Percentiles rank a stretch among this genome's conserved stretches.
phyloP scores from a whole-genome alignment of 2,329 filamentous ascomycete species.

The Trichoderma sp. region DNA sequence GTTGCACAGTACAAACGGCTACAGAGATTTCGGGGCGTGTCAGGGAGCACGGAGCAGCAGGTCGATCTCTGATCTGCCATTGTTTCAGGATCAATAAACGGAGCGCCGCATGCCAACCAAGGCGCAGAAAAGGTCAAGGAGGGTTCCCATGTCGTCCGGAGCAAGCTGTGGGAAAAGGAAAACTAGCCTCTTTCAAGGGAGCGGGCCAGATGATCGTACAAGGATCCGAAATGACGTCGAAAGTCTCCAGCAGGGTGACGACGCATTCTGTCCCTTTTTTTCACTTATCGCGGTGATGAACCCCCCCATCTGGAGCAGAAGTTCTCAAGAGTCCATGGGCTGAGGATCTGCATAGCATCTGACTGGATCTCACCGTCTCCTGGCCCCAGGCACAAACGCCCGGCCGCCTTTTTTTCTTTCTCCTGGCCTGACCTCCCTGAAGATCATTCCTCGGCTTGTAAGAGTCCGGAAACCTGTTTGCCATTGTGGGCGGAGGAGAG shows the following conservation, averaged over 20 bases:
- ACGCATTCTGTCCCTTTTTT: conserved; percentile 4
- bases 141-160: background rate
- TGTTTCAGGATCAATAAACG: conserved; percentile 31
- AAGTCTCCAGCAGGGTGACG: conserved; percentile 20
- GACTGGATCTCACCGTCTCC: conserved; percentile 14
- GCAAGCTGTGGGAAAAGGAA: background rate
- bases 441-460: conserved; percentile 26
- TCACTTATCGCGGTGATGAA: background rate
- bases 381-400: conserved; percentile 7
- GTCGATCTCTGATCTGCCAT: conserved; percentile 34
- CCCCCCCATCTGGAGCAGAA: background rate
- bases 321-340: background rate
- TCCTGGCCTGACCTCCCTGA: conserved; percentile 26
- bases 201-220: conserved; percentile 24
- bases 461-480: conserved; percentile 16
- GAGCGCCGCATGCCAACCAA: conserved; percentile 19
- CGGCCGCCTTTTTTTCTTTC: conserved; percentile 6
- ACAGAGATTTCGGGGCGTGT: conserved; percentile 17
- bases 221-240: conserved; percentile 27
- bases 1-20: background rate
- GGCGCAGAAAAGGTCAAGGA: no score
- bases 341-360: conserved; percentile 27
- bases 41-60: conserved; percentile 25
- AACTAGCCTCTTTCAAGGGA: conserved; percentile 20
- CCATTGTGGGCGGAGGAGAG: background rate